Percentiles rank a stretch among this genome's conserved stretches.
These are phyloP conservation scores for Nitzschia sp. DNA, from an alignment of 108 stramenopile genomes.

Conservation along the genomic window DNA sequence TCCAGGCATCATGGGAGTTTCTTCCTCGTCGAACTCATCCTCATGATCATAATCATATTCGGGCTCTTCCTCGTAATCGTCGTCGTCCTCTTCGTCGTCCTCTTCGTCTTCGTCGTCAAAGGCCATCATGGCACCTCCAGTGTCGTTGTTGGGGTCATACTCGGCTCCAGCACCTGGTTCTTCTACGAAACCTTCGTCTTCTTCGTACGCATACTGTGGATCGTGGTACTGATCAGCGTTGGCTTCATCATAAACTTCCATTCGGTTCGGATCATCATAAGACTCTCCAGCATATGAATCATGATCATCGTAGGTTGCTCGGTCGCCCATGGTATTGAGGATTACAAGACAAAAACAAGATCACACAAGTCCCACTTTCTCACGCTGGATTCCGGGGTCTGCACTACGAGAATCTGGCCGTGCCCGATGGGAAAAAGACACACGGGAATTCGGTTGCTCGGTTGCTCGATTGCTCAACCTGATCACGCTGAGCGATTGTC, in stretches of 20 bases:
- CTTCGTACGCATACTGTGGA: slow-evolving; percentile 3
- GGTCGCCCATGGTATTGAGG: no score
- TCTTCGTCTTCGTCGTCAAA: slow-evolving; percentile 5
- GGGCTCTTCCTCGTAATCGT: not conserved
- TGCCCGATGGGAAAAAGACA: no score
- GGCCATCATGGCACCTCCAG: slow-evolving; percentile 17
- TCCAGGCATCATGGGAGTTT: slow-evolving; percentile 12
- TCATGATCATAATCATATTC: slow-evolving; percentile 11
- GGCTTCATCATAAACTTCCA: slow-evolving; percentile 1
- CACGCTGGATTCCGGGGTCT: no score
- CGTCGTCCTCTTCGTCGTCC: not conserved
- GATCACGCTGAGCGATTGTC: no score
- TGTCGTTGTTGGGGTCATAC: slow-evolving; percentile 9
- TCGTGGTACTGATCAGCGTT: not conserved
- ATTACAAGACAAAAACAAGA: no score
- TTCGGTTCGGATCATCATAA: not conserved
- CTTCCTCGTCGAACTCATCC: slow-evolving; percentile 11
- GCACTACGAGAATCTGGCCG: no score
- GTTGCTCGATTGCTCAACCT: no score
- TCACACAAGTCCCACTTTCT: no score
- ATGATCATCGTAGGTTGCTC: not conserved
- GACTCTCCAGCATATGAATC: not conserved
- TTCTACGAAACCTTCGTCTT: not conserved
- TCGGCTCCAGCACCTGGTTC: slow-evolving; percentile 1
- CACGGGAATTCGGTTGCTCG: no score